These are phyloP conservation scores for Thalassia testudinum DNA, from an alignment of 116 monocot genomes.

Conservation along the genomic window DNA sequence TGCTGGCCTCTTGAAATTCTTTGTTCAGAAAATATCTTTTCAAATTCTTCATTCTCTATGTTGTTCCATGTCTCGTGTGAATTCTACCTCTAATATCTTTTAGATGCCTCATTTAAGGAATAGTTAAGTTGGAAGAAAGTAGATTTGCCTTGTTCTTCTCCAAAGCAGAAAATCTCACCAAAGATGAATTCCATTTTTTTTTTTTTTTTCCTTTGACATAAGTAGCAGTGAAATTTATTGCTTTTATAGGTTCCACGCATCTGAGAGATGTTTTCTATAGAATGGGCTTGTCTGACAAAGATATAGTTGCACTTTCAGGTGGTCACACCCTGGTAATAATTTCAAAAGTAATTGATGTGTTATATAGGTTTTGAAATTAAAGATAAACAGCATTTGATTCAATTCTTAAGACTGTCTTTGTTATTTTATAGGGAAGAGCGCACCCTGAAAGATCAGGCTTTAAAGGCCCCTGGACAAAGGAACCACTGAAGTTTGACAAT, in stretches of 20 bases:
- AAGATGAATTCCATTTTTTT: neutral
- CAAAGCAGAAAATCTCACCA: no score
- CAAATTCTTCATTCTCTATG: no score
- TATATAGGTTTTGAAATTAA: no score
- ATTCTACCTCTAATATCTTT: no score
- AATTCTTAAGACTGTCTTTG: neutral
- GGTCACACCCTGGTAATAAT: conserved; percentile 53
- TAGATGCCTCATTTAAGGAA: no score
- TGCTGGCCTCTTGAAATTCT: no score
- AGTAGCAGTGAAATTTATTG: neutral
- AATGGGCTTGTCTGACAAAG: conserved; percentile 90
- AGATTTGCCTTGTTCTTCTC: no score
- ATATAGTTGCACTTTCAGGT: conserved; percentile 83
- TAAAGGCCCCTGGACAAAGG: conserved; percentile 83
- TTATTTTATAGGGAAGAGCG: conserved; percentile 48
- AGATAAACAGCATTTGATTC: no score
- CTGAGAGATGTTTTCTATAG: conserved; percentile 72
- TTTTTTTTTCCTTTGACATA: neutral
- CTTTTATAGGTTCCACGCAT: conserved; percentile 29
- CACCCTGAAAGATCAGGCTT: conserved; percentile 92
- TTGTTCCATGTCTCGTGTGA: no score
- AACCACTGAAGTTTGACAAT: conserved; percentile 86
- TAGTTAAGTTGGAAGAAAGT: no score
- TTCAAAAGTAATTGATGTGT: neutral
- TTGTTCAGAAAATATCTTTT: no score